Evolutionary conservation across 2,329 filamentous ascomycete species (phyloP).

Genomic region (Dryadomyces sulphureus): DNA sequence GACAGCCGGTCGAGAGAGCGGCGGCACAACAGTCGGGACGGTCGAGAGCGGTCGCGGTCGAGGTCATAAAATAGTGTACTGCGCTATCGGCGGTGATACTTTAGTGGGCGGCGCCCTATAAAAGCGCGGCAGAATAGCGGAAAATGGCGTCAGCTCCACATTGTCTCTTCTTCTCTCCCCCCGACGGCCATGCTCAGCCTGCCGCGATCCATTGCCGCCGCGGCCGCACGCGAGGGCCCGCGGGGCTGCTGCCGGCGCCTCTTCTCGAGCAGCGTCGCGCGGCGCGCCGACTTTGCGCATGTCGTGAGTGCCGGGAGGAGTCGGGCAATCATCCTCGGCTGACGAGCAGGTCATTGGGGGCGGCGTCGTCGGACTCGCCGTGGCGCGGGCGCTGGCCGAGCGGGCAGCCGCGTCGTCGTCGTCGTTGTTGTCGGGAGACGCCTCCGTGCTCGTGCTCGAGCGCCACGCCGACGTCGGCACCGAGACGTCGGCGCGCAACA

Average conservation of each 20-base stretch:
- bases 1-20: background rate
- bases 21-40: background rate
- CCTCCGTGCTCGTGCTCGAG: constrained; percentile 66
- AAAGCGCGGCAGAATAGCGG: no score
- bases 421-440: constrained; percentile 26
- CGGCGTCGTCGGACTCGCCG: constrained; percentile 63
- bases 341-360: constrained; percentile 36
- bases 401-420: background rate
- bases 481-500: constrained; percentile 82
- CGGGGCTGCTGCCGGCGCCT: background rate
- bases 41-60: background rate
- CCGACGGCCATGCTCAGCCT: background rate
- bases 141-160: no score
- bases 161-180: no score
- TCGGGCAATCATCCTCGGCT: background rate
- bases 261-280: constrained; percentile 22
- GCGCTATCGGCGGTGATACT: background rate
- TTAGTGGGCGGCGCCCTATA: no score
- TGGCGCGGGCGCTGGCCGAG: constrained; percentile 55
- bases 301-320: constrained; percentile 8
- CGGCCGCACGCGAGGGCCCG: background rate
- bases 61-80: background rate
- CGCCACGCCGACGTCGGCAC: constrained; percentile 61
- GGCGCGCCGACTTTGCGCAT: constrained; percentile 28
- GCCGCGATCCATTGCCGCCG: background rate